phyloP scores from a whole-genome alignment of 345 rosid genomes.

The Heritiera fomes region DNA sequence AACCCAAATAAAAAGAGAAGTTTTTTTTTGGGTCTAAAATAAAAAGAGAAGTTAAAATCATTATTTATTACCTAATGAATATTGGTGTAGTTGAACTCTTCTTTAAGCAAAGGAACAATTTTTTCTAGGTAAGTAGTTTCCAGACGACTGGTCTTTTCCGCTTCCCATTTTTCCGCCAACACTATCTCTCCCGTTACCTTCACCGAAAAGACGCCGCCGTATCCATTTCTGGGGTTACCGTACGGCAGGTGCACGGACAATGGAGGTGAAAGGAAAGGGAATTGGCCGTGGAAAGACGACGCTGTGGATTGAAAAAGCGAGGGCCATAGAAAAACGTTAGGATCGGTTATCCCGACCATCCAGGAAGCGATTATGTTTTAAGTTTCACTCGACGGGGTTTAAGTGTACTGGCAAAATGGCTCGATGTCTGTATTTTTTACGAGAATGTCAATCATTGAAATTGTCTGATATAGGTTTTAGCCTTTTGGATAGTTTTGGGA shows the following conservation, averaged over 20 bases:
- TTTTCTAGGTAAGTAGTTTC: slow-evolving; percentile 72
- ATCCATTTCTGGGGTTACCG: slow-evolving; percentile 31
- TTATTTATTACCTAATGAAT: slow-evolving; percentile 61
- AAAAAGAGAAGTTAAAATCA: too few species aligned
- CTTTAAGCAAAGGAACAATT: slow-evolving; percentile 75
- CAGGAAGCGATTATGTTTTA: not conserved
- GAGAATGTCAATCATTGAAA: too few species aligned
- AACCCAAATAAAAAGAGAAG: not conserved
- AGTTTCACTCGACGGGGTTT: not conserved
- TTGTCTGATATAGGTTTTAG: too few species aligned
- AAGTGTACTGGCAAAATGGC: not conserved
- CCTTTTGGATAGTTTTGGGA: too few species aligned
- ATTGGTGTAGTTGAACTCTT: slow-evolving; percentile 80
- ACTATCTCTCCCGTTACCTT: slow-evolving; percentile 51
- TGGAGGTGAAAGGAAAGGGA: slow-evolving; percentile 37
- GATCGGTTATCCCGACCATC: not conserved
- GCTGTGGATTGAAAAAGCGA: slow-evolving; percentile 53
- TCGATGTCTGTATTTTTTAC: slow-evolving; percentile 5
- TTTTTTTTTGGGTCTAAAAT: too few species aligned
- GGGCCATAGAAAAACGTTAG: slow-evolving; percentile 20
- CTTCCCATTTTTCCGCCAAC: slow-evolving; percentile 79
- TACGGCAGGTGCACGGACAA: slow-evolving; percentile 34
- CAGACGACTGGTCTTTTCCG: slow-evolving; percentile 67
- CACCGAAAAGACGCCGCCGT: slow-evolving; percentile 45
- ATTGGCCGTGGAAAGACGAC: slow-evolving; percentile 60